Evolutionary conservation across 179 eudicot species (phyloP), one percentile per base, ranked within the genome.

Genomic region (Beta corolliflora): DNA sequence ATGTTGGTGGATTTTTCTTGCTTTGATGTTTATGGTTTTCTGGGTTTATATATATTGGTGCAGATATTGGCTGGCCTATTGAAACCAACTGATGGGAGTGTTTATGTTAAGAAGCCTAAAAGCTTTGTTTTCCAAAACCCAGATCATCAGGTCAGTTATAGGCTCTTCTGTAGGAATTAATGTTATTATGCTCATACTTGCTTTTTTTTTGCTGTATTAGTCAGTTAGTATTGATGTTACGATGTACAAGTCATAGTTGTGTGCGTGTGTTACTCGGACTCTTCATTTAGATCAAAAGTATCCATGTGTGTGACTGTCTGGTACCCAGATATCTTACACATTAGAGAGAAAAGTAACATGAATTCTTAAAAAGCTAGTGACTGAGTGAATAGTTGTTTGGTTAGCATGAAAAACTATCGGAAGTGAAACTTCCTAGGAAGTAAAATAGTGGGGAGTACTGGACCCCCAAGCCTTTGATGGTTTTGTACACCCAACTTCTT

Each of bases 101-200:
- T 94, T 85, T 79, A 84, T 65, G 94, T 92, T 76, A 87, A 81
- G 88, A 96, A 86, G 79, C 98, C 98, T 3, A 94, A 89, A 86
- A 94, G 99, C 86, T 96, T 92, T 80, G 99, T 92, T 23, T 96
- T 96, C 79, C 99, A 96, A 87, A 96, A 96, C 85, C 99, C 99
- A 0, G 99, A 96, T 86, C 99, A 96, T 87, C 99, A 96, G 97
- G 99, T 94, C 80, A 84, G 85, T 79, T 71, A 70, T 63, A 15
- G 44, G 59, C 14, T 46, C 77, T 72, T 81, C 54, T 4, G 80
- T 56, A 4, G 23, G 79, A 65, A 25, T 29, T 15, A 19, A 25
- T 66, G 9, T 54, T 63, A 36, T 81, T 73, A 29, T 18, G n/a
- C 14, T 19, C 18, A 25, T 5, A 19, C 13, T 53, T 53, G 63